Evolutionary conservation across 495 filamentous ascomycete genomes (phyloP).

Genomic region (Penicillium salamii): DNA sequence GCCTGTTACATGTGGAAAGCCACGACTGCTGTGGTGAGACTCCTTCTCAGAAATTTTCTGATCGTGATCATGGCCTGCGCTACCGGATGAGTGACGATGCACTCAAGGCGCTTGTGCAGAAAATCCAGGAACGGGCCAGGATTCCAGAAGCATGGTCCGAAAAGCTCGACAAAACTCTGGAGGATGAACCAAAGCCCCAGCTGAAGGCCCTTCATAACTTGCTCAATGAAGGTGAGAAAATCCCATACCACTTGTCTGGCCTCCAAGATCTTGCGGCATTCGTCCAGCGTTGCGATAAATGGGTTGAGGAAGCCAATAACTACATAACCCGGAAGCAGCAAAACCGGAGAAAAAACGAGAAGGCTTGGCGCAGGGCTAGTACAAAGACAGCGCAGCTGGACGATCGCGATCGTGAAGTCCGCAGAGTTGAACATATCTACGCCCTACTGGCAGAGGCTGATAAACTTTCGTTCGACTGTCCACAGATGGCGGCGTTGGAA

Average conservation of each 20-base stretch:
- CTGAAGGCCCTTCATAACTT: constrained; percentile 83
- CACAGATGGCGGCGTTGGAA: constrained; percentile 82
- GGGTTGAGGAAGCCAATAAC: constrained; percentile 96
- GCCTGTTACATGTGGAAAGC: constrained; percentile 71
- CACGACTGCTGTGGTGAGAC: constrained; percentile 73
- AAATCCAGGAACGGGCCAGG: constrained; percentile 79
- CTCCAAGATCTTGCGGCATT: constrained; percentile 79
- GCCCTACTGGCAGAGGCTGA: constrained; percentile 82
- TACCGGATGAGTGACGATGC: constrained; percentile 74
- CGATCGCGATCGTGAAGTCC: constrained; percentile 83
- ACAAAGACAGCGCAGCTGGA: constrained; percentile 79
- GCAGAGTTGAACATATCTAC: constrained; percentile 86
- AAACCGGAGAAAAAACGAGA: constrained; percentile 95
- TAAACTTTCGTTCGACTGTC: constrained; percentile 88
- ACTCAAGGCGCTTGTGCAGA: constrained; percentile 64
- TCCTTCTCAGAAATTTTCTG: constrained; percentile 57
- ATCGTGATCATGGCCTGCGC: constrained; percentile 62
- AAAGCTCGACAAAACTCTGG: constrained; percentile 80
- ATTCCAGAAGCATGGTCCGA: constrained; percentile 88
- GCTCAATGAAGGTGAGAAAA: constrained; percentile 92
- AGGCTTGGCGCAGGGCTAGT: constrained; percentile 78
- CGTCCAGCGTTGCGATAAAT: constrained; percentile 94
- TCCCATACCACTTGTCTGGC: constrained; percentile 86
- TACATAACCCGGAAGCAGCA: constrained; percentile 98
- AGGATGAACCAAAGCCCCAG: constrained; percentile 77